Evolutionary conservation across 495 filamentous ascomycete genomes (phyloP), one percentile per base, ranked within the genome.

Genomic region (Halenospora varia): DNA sequence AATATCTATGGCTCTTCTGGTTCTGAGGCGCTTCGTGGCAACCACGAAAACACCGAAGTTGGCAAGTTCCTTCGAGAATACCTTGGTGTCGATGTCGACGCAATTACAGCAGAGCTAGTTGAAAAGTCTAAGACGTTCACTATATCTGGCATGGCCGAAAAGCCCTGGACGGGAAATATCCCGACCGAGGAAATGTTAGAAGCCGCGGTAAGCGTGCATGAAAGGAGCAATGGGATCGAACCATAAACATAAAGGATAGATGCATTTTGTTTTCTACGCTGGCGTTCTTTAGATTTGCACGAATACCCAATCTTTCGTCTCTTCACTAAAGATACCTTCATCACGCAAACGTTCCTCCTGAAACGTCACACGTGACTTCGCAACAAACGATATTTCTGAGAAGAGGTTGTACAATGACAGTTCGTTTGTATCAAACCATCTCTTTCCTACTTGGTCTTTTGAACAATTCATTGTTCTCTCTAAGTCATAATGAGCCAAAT

Each of bases 31-130:
- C 70, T 97, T 17, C 65, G 78, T 1, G 94, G 94, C 3, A 97
- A 97, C 68, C 85, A 93, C 57, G 94, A 98, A 76, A 98, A 98
- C 68, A 98, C 88, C 2, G 89, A 97, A 11, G 77, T 98, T 2
- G 94, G 94, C 13, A 70, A 77, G 25, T 97, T 96, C 70, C 72
- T 98, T 19, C 73, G 81, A 17, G 75, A 83, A 10, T 98, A 93
- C 65, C 79, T 98, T 0, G 85, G 82, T 48, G 77, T 97, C 15
- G 86, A 96, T 64, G 78, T 96, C 0, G 80, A 87, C 0, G 73
- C 75, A 19, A 81, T 96, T 42, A 96, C 92, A 2, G 77, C 82
- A 64, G 82, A 89, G 68, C 75, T 97, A 41, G 78, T 75, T 42
- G 72, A 86, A 53, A 86, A 89, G 17, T 56, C 52, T 9, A 53